Percentiles rank a stretch among this genome's conserved stretches.
phyloP scores from a whole-genome alignment of 352 stramenopile species.

The Globisporangium okanoganense region DNA sequence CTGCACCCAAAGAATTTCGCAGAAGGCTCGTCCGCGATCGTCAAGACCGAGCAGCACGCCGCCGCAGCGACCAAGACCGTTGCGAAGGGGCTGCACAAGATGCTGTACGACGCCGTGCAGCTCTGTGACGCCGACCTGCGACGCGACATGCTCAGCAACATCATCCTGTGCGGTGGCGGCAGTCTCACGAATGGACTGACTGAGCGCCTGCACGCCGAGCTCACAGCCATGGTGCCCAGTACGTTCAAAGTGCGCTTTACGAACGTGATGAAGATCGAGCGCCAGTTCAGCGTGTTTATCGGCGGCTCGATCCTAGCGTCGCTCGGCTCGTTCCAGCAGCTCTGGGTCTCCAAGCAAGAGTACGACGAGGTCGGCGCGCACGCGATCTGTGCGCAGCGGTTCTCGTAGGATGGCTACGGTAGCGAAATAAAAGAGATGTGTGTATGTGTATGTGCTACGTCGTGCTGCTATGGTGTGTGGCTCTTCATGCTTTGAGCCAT shows the following conservation, averaged over 20 bases:
- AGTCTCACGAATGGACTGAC: conserved; percentile 72
- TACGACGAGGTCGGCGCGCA: conserved; percentile 78
- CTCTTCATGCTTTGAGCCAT: not conserved
- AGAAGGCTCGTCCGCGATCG: conserved; percentile 23
- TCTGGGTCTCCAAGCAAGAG: conserved; percentile 85
- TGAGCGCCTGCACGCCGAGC: conserved; percentile 74
- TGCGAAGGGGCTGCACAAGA: conserved; percentile 65
- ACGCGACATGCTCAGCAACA: conserved; percentile 83
- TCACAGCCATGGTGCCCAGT: conserved; percentile 74
- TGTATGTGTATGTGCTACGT: not conserved
- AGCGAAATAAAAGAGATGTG: not conserved
- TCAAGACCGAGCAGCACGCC: conserved; percentile 47
- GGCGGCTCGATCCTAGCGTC: conserved; percentile 84
- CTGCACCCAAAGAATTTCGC: conserved; percentile 62
- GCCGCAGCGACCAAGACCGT: conserved; percentile 39
- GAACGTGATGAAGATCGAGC: conserved; percentile 76
- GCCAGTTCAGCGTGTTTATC: conserved; percentile 87
- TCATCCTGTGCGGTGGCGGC: conserved; percentile 83
- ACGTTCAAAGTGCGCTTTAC: conserved; percentile 88
- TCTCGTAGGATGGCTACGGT: conserved; percentile 26
- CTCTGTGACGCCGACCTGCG: conserved; percentile 79
- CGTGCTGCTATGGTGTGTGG: not conserved
- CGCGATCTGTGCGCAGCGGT: conserved; percentile 63
- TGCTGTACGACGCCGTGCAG: conserved; percentile 84
- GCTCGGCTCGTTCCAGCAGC: conserved; percentile 85